Evolutionary conservation across 148 eudicot species (phyloP), one percentile per base, ranked within the genome.

Genomic region (Pouteria glomerata): DNA sequence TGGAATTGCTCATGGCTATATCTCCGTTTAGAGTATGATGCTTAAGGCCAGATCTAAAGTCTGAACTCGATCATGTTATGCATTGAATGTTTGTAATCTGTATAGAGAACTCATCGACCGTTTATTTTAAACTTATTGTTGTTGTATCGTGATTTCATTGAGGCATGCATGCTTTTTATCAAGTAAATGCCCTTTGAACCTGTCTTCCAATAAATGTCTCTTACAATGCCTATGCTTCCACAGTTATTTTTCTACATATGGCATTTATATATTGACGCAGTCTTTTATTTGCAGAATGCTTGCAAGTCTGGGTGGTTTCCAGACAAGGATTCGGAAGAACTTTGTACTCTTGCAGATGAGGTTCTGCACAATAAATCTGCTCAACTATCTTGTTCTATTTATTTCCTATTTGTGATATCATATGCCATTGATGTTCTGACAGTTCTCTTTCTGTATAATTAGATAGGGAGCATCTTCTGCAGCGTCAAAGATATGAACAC

Each of bases 251-350:
- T 60, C 45, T 65, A 60, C 45, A 30, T 21, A 59, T 29, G 18
- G 48, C 2, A 21, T 18, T 41, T 30, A 1, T 27, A 5, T 62
- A n/a, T 30, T 71, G 45, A 48, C 34, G 39, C 50, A 33, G 37
- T 70, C 7, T 45, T 23, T 47, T 68, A 12, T 64, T 57, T 55
- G 53, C 77, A 93, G 98, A 90, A 80, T 81, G 98, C 98, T 80
- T 93, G 98, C 77, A 85, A 82, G 63, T 76, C 45, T 39, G 89
- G 85, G 73, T 93, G 98, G 98, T 93, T 88, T 81, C 52, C 83
- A 50, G 72, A 62, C 34, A 72, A 72, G 72, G 92, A 87, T 60
- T 79, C 85, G 31, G 76, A 72, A 71, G 97, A 93, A 69, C 92
- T 93, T 70, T 62, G 73, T 51, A 44, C 31, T 64, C 88, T 93